Percentiles rank a stretch among this genome's conserved stretches.
These are phyloP conservation scores for Tricholoma bakamatsutake DNA, from an alignment of 768 basidiomycete genomes.

Conservation along the genomic window DNA sequence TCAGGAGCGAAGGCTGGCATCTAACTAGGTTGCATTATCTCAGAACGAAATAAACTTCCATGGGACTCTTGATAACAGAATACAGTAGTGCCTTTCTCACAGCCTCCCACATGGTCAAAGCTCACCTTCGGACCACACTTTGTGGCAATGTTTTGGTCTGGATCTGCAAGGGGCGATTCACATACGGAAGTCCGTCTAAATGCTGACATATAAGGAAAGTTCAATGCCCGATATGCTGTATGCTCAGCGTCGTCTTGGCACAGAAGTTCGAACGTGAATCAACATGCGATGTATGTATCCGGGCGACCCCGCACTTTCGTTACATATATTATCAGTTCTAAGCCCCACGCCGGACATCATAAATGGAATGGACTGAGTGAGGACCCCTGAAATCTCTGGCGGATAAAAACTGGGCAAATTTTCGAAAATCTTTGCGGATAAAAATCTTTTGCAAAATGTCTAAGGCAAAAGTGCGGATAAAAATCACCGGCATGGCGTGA, in stretches of 20 bases:
- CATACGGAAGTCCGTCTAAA: neutral
- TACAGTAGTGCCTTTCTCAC: slow-evolving; percentile 15
- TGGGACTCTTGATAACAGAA: slow-evolving; percentile 3
- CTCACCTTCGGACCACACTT: too few species aligned
- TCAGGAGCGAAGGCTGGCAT: slow-evolving; percentile 35
- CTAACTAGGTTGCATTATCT: slow-evolving; percentile 16
- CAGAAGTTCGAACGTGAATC: neutral
- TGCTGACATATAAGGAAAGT: slow-evolving; percentile 7
- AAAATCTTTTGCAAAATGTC: too few species aligned
- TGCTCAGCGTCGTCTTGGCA: neutral
- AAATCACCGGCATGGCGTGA: too few species aligned
- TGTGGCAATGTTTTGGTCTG: neutral
- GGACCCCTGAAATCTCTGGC: too few species aligned
- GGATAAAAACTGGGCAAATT: too few species aligned
- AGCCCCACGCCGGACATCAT: neutral
- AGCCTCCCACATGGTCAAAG: slow-evolving; percentile 22
- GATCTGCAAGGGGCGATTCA: neutral
- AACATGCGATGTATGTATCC: neutral
- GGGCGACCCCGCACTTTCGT: neutral
- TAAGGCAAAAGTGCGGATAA: too few species aligned
- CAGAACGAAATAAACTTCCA: slow-evolving; percentile 3
- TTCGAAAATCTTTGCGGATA: too few species aligned
- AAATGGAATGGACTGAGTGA: too few species aligned
- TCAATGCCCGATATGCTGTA: slow-evolving; percentile 9
- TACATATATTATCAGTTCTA: neutral